Evolutionary conservation across 2,329 filamentous ascomycete species (phyloP).

Genomic region (Mollisiaceae sp.): DNA sequence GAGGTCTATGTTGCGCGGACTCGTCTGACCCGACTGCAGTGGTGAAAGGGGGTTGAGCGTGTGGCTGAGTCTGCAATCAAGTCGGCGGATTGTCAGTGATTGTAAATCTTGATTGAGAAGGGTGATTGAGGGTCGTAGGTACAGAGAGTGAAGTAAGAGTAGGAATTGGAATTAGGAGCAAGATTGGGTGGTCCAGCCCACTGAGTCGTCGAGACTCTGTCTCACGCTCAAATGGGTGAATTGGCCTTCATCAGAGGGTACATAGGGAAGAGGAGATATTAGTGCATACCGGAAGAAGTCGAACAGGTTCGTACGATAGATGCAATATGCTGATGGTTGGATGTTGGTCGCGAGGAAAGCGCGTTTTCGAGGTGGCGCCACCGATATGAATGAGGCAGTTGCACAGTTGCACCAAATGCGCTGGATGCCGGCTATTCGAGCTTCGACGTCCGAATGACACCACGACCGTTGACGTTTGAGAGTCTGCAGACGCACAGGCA

Average conservation of each 20-base stretch:
- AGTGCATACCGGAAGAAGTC: conserved; percentile 25
- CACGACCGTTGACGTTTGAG: conserved; percentile 12
- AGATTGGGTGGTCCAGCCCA: conserved; percentile 10
- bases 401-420: conserved; percentile 11
- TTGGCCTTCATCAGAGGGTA: conserved; percentile 17
- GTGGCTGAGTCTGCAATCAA: conserved; percentile 24
- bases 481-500: conserved; percentile 7
- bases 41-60: conserved; percentile 21
- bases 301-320: conserved; percentile 9
- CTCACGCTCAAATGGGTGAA: conserved; percentile 22
- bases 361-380: conserved; percentile 23
- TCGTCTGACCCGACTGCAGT: conserved; percentile 22
- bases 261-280: conserved; percentile 17
- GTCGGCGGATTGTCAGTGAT: conserved; percentile 18
- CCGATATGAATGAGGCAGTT: conserved; percentile 6
- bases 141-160: conserved; percentile 13
- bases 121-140: not conserved
- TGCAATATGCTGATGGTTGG: conserved; percentile 6
- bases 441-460: not conserved
- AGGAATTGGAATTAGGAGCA: conserved; percentile 8
- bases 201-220: conserved; percentile 16
- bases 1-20: conserved; percentile 26
- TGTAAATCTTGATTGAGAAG: not conserved
- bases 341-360: conserved; percentile 21
- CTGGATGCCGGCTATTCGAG: not conserved